phyloP scores from a whole-genome alignment of 1,139 yeast genomes.

The Saccharomyces hybrid region DNA sequence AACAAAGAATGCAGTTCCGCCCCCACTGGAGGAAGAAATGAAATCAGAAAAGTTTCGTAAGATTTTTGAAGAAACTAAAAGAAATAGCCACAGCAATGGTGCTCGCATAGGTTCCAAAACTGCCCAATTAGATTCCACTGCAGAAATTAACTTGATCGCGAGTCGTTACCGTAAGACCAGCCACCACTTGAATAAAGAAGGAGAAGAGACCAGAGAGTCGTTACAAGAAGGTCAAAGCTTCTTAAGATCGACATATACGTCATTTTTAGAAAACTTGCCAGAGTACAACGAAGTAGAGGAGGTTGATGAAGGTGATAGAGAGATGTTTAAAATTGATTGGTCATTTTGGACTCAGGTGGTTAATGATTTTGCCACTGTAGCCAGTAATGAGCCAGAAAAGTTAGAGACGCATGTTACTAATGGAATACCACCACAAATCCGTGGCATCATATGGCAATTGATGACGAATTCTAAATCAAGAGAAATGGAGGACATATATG shows the following conservation, averaged over 20 bases:
- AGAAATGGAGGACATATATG: constrained; percentile 60
- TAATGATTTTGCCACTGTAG: constrained; percentile 60
- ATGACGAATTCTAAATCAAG: constrained; percentile 75
- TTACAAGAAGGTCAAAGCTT: constrained; percentile 53
- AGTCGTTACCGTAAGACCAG: constrained; percentile 36
- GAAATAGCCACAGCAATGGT: constrained; percentile 7
- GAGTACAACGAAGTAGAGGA: constrained; percentile 23
- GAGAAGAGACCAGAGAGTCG: constrained; percentile 39
- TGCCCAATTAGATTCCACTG: constrained; percentile 19
- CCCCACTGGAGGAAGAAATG: constrained; percentile 30
- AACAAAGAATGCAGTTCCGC: constrained; percentile 27
- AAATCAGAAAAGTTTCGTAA: constrained; percentile 22
- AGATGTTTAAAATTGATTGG: constrained; percentile 58
- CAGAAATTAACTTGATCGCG: constrained; percentile 39
- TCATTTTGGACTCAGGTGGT: constrained; percentile 85
- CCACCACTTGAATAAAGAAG: constrained; percentile 31
- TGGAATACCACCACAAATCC: constrained; percentile 78
- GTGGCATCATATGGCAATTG: constrained; percentile 91
- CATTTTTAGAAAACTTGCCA: constrained; percentile 13
- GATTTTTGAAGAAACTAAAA: constrained; percentile 12
- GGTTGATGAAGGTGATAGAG: constrained; percentile 18
- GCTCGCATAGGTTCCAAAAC: constrained; percentile 12
- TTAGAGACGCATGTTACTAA: constrained; percentile 53
- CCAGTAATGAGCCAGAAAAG: constrained; percentile 50
- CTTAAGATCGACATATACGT: constrained; percentile 54